Base-by-base conservation (phyloP, 805 yeast species). In the Wickerhamia fluorescens region DNA sequence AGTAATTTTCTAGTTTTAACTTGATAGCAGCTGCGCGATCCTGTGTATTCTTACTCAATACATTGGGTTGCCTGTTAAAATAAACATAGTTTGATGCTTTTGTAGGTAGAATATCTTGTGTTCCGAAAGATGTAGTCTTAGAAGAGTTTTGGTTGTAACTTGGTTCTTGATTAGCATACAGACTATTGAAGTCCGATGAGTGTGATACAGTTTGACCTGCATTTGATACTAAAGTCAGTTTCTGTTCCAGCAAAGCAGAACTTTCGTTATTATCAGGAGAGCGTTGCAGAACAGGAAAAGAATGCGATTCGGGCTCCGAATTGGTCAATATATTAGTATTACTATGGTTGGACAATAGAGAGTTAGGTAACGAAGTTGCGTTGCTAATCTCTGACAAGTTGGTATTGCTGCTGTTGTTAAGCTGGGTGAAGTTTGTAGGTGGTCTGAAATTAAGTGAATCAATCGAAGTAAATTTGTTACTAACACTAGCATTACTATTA, bases 1-100 rank as follows among this genome's bases (percentile, higher is more conserved):
- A 87, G 50, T 75, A 84, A 48, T 85, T 85, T 50, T 87, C 95
- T 27, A 87, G 61, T 41, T 78, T 78, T 36, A 87, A 65, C 53
- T 85, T 86, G 24, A 84, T 76, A 2, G 89, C 84, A 0, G 94
- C 77, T 0, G 95, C 86, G 43, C 75, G 77, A 44, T 87, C 95
- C 44, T 82, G 94, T 0, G 92, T 68, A 5, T 68, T 47, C 41
- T 80, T 77, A n/a, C 82, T 71, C 44, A 86, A 67, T 44, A 71
- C 58, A 39, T 81, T 87, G 1, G 96, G 95, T 44, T 82, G 86
- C 34, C 95, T 71, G 41, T 78, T 86, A 57, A 87, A 81, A 44
- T 74, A 70, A 37, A 79, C 83, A 42, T 78, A 76, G 33, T 75
- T 75, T 7, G 51, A 39, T 7, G 29, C 19, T 16, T 24, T 35